Conservation (phyloP, 2,329 filamentous ascomycete species). For the Penicillium sp. region DNA sequence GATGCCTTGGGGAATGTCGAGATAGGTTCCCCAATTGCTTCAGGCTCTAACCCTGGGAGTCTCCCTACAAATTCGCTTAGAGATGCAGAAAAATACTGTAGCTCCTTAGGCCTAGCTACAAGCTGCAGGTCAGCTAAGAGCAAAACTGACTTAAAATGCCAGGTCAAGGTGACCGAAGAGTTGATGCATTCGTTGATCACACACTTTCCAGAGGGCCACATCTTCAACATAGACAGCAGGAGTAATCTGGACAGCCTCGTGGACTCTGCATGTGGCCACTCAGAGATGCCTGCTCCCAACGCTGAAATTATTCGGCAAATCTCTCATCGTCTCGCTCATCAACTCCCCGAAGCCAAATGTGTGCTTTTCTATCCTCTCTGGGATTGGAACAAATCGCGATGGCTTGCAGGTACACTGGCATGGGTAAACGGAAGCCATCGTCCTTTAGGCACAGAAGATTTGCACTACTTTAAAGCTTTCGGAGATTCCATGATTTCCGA, state of each 20-base stretch:
- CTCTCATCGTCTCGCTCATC: constrained; percentile 11
- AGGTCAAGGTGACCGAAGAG: constrained; percentile 14
- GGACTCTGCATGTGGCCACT: background rate
- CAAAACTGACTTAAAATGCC: background rate
- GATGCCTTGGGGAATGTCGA: constrained; percentile 16
- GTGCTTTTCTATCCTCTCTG: constrained; percentile 35
- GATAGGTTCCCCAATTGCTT: background rate
- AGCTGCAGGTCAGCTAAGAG: background rate
- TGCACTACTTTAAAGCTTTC: constrained; percentile 37
- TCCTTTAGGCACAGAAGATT: constrained; percentile 25
- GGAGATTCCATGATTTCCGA: constrained; percentile 36
- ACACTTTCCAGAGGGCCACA: constrained; percentile 26
- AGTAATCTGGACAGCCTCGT: background rate
- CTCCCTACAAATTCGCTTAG: background rate
- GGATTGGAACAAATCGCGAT: constrained; percentile 35
- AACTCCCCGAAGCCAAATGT: constrained; percentile 26
- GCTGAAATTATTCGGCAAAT: constrained; percentile 7
- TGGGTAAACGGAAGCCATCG: constrained; percentile 28
- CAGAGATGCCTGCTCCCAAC: background rate
- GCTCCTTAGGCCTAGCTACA: constrained; percentile 19
- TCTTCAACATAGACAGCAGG: constrained; percentile 16
- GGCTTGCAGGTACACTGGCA: constrained; percentile 32
- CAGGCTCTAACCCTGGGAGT: background rate
- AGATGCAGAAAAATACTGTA: constrained; percentile 14
- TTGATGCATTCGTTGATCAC: constrained; percentile 18